Evolutionary conservation across 176 grass and related monocot genomes (phyloP), one percentile per base, ranked within the genome.

Genomic region (Avena insularis): DNA sequence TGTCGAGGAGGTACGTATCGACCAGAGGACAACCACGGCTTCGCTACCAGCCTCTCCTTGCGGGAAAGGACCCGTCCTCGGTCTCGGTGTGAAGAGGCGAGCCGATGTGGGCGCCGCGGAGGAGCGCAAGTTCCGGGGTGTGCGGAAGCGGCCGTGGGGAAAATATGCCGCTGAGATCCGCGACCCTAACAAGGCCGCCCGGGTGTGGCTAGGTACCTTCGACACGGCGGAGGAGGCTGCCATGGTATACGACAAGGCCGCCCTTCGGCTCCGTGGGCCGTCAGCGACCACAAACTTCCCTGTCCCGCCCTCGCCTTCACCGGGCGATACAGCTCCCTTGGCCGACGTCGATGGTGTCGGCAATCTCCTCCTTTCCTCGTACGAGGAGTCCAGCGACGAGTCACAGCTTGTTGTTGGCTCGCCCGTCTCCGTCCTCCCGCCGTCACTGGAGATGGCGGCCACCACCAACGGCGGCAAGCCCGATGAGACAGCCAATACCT

Each of bases 201-300:
- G 96, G 14, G 27, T 94, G 3, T 98, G 93, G 96, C 93, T 98
- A 0, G 96, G 96, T 51, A 98, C 96, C 4, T 98, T 93, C 73
- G 61, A 95, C 50, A 95, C 96, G 0, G 96, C 96, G 16, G 96
- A 95, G 82, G 96, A 94, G 71, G 96, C 92, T 1, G 97, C 97
- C 6, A 69, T 78, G 83, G 68, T 86, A 15, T 98, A 98, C n/a
- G 94, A 98, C 80, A 47, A 9, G 1, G 90, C 86, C 15, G 92
- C 94, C 2, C 91, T 93, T 10, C 87, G 78, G 11, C 89, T 98
- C 17, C 97, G 93, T 4, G 97, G 94, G 3, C 70, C 94, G 0
- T 82, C 87, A 0, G 97, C 97, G 0, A 94, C 81, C 0, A 98
- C 94, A 11, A 98, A 98, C 74, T 98, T 98, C 33, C 77, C 93